Base-by-base conservation (phyloP, 2,329 filamentous ascomycete genomes). In the Lasiodiplodia hormozganensis region DNA sequence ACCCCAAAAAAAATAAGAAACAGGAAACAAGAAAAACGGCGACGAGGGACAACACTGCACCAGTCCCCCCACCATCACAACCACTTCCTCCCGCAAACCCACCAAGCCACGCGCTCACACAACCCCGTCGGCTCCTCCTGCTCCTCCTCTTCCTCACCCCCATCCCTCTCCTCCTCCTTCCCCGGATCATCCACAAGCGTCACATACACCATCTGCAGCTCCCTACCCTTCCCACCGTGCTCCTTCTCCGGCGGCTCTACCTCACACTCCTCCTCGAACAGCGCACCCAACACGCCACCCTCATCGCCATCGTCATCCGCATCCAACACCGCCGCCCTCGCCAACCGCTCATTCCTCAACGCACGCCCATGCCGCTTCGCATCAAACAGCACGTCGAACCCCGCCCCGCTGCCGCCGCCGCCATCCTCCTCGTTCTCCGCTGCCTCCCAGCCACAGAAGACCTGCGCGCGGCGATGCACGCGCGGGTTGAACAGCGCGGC, bases 151-250 rank as follows among this genome's bases (percentile, higher is more conserved):
- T 56, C 53, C 25, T 25, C 25, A 4, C 6, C 53, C 5, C 6
- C 53, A 2, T 25, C 51, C 2, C 12, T 3, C n/a, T 14, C 23
- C 51, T 10, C 34, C 54, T 5, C 54, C n/a, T 47, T 23, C 21
- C 57, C 57, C 38, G 38, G 14, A 47, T 60, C 57, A 38, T 38
- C 40, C 25, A 60, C 14, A 38, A 60, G 14, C 23, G 38, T 62
- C 57, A 62, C 18, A 47, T 62, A 62, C 28, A 62, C 58, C 58
- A 49, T 62, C 25, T 16, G 14, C 14, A 21, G 34, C 4, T 18
- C 38, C 56, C 6, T 2, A 23, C n/a, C 25, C n/a, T n/a, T 47
- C 7, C 14, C 38, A 0, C 38, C n/a, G 4, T 18, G 40, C 40
- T n/a, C n/a, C n/a, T n/a, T n/a, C n/a, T n/a, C n/a, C n/a, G n/a